phyloP scores from a whole-genome alignment of 257 asterid species.

The Cinchona pubescens region DNA sequence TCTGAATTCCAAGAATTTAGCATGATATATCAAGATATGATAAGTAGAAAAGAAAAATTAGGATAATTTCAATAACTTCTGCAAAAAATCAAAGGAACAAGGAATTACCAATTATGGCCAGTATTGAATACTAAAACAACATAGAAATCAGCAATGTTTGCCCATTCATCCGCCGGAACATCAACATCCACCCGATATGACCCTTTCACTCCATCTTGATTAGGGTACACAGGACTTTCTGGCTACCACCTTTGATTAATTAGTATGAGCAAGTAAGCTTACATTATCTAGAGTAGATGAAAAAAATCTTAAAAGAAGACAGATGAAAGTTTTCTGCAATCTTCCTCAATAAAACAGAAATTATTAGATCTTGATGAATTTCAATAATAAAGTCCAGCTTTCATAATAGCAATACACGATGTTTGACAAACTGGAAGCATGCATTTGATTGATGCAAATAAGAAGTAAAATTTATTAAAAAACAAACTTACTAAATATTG shows the following conservation, averaged over 20 bases:
- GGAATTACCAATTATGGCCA: conserved; percentile 85
- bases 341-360: not conserved
- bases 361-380: not conserved
- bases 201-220: conserved; percentile 55
- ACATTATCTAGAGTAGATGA: conserved; percentile 19
- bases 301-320: conserved; percentile 10
- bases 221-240: conserved; percentile 42
- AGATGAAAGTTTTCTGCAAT: not conserved
- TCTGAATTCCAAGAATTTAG: not conserved
- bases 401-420: not conserved
- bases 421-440: not conserved
- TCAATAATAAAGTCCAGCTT: not conserved
- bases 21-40: not conserved
- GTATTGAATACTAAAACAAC: conserved; percentile 84
- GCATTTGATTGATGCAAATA: not conserved
- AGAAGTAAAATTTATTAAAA: too few relatives aligned
- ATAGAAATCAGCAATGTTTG: conserved; percentile 64
- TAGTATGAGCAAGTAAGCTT: conserved; percentile 62
- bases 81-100: conserved; percentile 15
- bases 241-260: conserved; percentile 79
- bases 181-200: conserved; percentile 79
- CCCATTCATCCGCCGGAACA: conserved; percentile 83
- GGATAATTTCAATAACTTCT: not conserved
- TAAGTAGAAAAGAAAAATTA: not conserved
- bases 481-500: not conserved